A percentile compares a stretch with the other conserved stretches of the same genome.
Conservation (phyloP, 2,329 filamentous ascomycete species). For the Teratosphaeria epicoccoides region DNA sequence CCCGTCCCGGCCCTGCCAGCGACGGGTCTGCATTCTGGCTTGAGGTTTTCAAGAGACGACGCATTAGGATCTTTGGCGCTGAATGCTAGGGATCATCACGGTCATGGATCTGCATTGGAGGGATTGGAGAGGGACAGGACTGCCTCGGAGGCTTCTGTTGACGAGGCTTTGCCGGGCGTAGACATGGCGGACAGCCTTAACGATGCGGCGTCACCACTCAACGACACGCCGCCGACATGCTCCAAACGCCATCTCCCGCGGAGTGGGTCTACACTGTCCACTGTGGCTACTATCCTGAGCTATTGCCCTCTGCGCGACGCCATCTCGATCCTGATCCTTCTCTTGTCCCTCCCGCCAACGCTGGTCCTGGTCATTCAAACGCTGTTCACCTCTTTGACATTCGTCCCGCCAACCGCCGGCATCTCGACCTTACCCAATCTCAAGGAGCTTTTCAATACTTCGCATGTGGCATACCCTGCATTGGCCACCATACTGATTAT, state of each 20-base stretch:
- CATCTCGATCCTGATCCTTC: constrained; percentile 89
- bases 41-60: constrained; percentile 24
- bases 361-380: constrained; percentile 82
- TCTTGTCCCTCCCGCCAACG: constrained; percentile 83
- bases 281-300: constrained; percentile 76
- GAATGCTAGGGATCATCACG: constrained; percentile 14
- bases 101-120: constrained; percentile 17
- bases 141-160: constrained; percentile 34
- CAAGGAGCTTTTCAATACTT: constrained; percentile 83
- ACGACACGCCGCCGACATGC: constrained; percentile 11
- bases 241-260: constrained; percentile 54
- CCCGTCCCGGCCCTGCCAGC: constrained; percentile 26
- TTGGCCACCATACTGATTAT: constrained; percentile 74
- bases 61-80: constrained; percentile 8
- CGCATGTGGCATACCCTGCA: constrained; percentile 67
- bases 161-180: constrained; percentile 22
- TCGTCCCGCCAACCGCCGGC: constrained; percentile 68
- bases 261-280: constrained; percentile 58
- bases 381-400: constrained; percentile 84
- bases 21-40: constrained; percentile 28
- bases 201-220: constrained; percentile 13
- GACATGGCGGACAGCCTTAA: constrained; percentile 21
- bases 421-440: constrained; percentile 67
- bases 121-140: constrained; percentile 28
- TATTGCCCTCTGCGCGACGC: constrained; percentile 90